Evolutionary conservation across 176 grass and related monocot species (phyloP).

Genomic region (Paspalum vaginatum): DNA sequence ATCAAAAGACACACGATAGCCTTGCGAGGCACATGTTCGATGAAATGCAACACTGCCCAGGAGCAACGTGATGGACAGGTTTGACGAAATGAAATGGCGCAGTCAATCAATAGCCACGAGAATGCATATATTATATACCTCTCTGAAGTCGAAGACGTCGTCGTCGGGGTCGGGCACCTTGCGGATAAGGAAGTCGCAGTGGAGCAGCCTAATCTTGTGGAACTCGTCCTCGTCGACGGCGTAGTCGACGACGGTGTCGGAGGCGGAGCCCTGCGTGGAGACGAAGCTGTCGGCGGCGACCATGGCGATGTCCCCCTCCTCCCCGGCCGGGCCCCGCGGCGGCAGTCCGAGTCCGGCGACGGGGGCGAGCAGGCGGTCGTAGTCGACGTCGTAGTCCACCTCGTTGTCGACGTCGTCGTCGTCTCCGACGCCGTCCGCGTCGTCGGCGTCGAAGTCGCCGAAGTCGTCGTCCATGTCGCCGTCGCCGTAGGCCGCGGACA

Average conservation of each 20-base stretch:
- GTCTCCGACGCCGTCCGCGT: conserved; percentile 63
- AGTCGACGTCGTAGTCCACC: conserved; percentile 95
- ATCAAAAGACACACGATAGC: background rate
- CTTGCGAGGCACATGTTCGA: conserved; percentile 3
- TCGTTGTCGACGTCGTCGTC: conserved; percentile 86
- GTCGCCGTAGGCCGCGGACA: conserved; percentile 50
- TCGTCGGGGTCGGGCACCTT: conserved; percentile 71
- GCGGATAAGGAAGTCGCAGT: conserved; percentile 88
- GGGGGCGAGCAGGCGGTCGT: conserved; percentile 65
- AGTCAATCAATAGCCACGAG: background rate
- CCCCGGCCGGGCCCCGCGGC: background rate
- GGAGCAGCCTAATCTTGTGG: conserved; percentile 77
- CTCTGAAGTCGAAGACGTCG: conserved; percentile 87
- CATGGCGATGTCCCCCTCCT: conserved; percentile 65
- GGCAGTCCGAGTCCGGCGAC: conserved; percentile 28
- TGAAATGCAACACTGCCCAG: conserved; percentile 1
- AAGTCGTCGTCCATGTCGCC: conserved; percentile 76
- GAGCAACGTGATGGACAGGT: background rate
- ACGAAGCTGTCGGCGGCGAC: conserved; percentile 70
- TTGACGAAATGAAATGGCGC: background rate
- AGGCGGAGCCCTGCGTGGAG: conserved; percentile 66
- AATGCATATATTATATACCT: conserved; percentile 44
- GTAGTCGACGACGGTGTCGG: conserved; percentile 80
- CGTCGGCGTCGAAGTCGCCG: conserved; percentile 62
- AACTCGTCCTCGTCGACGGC: conserved; percentile 83